Evolutionary conservation across 306 rosid species (phyloP).

Genomic region (Cucumis hystrix): DNA sequence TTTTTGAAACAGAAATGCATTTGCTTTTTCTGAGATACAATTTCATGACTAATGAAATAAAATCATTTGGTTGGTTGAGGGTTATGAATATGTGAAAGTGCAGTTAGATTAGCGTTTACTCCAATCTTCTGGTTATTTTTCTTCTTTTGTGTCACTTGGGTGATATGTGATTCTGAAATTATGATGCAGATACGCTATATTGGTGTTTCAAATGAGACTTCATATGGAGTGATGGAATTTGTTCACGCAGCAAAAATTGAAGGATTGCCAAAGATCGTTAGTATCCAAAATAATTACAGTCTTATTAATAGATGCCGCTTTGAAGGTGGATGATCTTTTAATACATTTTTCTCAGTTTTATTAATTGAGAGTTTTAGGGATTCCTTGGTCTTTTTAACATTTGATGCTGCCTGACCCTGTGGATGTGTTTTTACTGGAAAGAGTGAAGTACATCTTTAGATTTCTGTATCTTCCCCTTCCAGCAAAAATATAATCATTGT

Average conservation of each 20-base stretch:
- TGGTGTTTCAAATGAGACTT: constrained; percentile 92
- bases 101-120: not conserved
- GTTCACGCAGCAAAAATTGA: constrained; percentile 64
- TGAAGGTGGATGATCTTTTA: constrained; percentile 36
- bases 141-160: not conserved
- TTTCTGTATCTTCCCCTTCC: not conserved
- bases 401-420: not conserved
- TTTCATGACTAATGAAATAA: not conserved
- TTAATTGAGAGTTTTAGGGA: not conserved
- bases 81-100: not conserved
- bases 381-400: not conserved
- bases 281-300: constrained; percentile 80
- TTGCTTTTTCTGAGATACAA: not conserved
- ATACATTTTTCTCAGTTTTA: not conserved
- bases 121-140: not conserved
- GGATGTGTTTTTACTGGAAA: not conserved
- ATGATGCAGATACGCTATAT: constrained; percentile 62
- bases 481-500: not conserved
- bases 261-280: constrained; percentile 88
- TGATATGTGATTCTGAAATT: not conserved
- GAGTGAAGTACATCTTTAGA: not conserved
- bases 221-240: constrained; percentile 94
- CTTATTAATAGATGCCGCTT: constrained; percentile 49
- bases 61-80: not conserved
- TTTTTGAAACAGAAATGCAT: not conserved